phyloP scores from a whole-genome alignment of 192 early-diverging fungal genomes.

The Entomortierella chlamydospora region DNA sequence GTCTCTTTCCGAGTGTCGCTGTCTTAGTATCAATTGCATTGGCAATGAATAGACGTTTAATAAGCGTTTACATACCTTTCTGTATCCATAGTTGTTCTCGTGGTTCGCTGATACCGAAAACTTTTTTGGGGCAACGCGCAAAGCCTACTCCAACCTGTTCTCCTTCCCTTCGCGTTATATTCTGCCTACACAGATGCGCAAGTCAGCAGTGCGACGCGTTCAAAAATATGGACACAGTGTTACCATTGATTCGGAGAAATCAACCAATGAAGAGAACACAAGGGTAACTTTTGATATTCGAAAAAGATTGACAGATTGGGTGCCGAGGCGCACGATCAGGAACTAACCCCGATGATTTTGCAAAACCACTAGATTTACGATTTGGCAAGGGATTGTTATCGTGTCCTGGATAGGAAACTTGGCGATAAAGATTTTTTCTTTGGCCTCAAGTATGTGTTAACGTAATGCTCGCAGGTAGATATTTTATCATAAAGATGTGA shows the following conservation, averaged over 20 bases:
- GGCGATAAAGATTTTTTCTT: constrained; percentile 85
- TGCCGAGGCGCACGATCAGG: too few relatives aligned
- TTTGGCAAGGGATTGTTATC: constrained; percentile 74
- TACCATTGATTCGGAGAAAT: constrained; percentile 25
- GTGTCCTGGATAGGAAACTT: constrained; percentile 76
- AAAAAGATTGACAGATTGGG: too few relatives aligned
- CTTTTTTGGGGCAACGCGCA: constrained; percentile 78
- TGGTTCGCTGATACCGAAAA: constrained; percentile 89
- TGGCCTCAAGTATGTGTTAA: constrained; percentile 68
- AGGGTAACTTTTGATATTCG: constrained; percentile 29
- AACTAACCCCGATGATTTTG: too few relatives aligned
- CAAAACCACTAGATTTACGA: constrained; percentile 72
- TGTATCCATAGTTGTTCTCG: constrained; percentile 69
- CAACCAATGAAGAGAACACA: constrained; percentile 29
- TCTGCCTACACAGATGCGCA: constrained; percentile 79
- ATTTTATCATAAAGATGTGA: not conserved
- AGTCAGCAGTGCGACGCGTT: constrained; percentile 75
- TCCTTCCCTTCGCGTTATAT: constrained; percentile 75
- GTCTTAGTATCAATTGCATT: not conserved
- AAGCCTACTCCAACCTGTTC: constrained; percentile 76
- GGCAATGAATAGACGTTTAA: not conserved
- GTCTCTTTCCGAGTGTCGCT: too few relatives aligned
- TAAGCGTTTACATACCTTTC: not conserved
- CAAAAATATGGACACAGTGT: constrained; percentile 61
- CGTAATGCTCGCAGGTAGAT: not conserved